phyloP scores from a whole-genome alignment of 345 rosid genomes.

The Moricandia moricandioides region DNA sequence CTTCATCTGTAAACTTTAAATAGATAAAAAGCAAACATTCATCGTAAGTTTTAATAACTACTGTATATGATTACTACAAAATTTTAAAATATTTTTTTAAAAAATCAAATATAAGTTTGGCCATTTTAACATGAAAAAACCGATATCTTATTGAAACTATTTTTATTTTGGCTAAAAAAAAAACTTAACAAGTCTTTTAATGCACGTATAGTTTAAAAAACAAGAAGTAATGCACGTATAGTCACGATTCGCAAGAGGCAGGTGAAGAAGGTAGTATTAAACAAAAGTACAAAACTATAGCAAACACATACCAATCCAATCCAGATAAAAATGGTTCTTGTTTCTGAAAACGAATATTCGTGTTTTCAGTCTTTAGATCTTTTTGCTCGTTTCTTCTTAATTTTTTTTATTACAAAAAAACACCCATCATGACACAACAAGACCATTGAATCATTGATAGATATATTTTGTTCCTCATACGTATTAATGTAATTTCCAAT shows the following conservation, averaged over 20 bases:
- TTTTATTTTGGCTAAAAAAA: not conserved
- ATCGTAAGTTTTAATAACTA: not conserved
- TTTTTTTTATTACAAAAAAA: not conserved
- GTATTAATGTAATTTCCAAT: not conserved
- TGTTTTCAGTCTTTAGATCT: not conserved
- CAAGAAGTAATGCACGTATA: slow-evolving; percentile 4
- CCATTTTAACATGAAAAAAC: not conserved
- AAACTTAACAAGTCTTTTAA: not conserved
- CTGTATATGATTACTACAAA: not conserved
- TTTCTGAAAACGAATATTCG: slow-evolving; percentile 14
- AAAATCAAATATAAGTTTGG: not conserved
- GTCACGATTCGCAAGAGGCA: slow-evolving; percentile 15
- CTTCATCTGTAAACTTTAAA: not conserved
- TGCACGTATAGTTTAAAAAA: slow-evolving; percentile 3
- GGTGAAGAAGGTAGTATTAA: not conserved
- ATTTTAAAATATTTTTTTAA: no score
- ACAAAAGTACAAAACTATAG: slow-evolving; percentile 1
- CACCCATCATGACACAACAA: not conserved
- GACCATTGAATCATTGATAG: not conserved
- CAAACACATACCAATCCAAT: slow-evolving; percentile 13
- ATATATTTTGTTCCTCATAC: not conserved
- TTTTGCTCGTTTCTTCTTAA: not conserved
- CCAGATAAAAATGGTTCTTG: slow-evolving; percentile 18
- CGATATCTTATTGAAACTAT: not conserved
- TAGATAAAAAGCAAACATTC: not conserved